A percentile compares a stretch with the other conserved stretches of the same genome.
These are phyloP conservation scores for Salvia miltiorrhiza DNA, from an alignment of 257 asterid species.

Conservation along the genomic window DNA sequence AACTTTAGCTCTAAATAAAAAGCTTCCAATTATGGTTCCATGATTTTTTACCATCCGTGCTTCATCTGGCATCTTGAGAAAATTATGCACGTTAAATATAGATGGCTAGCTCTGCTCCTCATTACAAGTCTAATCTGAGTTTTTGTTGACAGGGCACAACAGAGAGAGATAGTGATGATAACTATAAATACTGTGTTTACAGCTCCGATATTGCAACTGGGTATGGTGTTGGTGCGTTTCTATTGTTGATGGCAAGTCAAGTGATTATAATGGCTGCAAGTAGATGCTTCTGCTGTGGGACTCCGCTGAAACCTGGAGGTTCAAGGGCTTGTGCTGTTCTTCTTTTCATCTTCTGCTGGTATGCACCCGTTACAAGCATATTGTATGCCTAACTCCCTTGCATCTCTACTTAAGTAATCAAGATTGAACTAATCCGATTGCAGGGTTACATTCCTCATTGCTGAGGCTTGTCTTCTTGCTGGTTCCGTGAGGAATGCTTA, in stretches of 20 bases:
- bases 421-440: neutral
- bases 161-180: slow-evolving; percentile 34
- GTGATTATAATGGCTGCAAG: slow-evolving; percentile 66
- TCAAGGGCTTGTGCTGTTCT: slow-evolving; percentile 86
- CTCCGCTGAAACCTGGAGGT: slow-evolving; percentile 81
- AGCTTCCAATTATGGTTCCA: neutral
- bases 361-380: neutral
- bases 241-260: slow-evolving; percentile 78
- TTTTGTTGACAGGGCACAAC: slow-evolving; percentile 40
- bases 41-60: no score
- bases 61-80: no score
- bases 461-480: slow-evolving; percentile 80
- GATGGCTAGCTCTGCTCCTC: neutral
- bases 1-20: neutral
- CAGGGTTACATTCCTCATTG: slow-evolving; percentile 79
- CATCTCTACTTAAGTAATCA: slow-evolving; percentile 9
- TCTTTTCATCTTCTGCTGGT: slow-evolving; percentile 90
- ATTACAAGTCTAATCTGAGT: slow-evolving; percentile 3
- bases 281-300: slow-evolving; percentile 86
- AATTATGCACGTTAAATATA: no score
- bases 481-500: slow-evolving; percentile 90
- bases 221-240: slow-evolving; percentile 80
- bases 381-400: neutral
- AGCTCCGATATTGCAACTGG: slow-evolving; percentile 87
- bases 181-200: slow-evolving; percentile 53